Base-by-base conservation (phyloP, 192 early-diverging fungal species). In the Rhizophagus clarus region DNA sequence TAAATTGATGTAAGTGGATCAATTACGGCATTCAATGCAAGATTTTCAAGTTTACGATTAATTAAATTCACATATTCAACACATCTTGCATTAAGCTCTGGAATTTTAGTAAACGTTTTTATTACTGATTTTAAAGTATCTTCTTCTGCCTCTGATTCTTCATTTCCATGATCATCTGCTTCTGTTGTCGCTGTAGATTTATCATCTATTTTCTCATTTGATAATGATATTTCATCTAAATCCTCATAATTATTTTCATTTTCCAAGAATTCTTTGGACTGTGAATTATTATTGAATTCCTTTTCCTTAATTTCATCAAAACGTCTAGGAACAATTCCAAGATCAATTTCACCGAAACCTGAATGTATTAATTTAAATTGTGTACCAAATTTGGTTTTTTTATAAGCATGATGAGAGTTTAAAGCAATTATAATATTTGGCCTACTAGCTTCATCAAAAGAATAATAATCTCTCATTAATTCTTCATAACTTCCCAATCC, bases 11-110 rank as follows among this genome's bases (percentile, higher is more conserved):
- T 89, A 45, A 92, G 67, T 17, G 93, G 92, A 67, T 92, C 92
- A 78, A 94, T 89, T 7, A 84, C 85, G 0, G 90, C 87, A 80
- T 94, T 94, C 34, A 92, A 84, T 5, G 90, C 87, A 32, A 92
- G 81, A 83, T 94, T 92, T 4, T 88, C 72, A 34, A 89, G 73
- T 66, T 91, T 84, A 61, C 82, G 81, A 42, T 72, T 66, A 51
- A 88, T 81, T 8, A 92, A 56, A 9, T 85, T 87, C 1, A 84
- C 60, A 86, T 88, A 90, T 61, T 75, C 73, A 63, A 79, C 76
- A 51, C 82, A 62, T 15, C 61, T 56, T 22, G 74, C 60, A 24
- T 82, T 72, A 9, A 90, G 66, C n/a, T 77, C 74, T 10, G 72
- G 78, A 62, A 82, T 80, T 26, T 17, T 20, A 17, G 45, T 61